Conservation (phyloP, 345 rosid genomes). For the Hibiscus tridactylites region DNA sequence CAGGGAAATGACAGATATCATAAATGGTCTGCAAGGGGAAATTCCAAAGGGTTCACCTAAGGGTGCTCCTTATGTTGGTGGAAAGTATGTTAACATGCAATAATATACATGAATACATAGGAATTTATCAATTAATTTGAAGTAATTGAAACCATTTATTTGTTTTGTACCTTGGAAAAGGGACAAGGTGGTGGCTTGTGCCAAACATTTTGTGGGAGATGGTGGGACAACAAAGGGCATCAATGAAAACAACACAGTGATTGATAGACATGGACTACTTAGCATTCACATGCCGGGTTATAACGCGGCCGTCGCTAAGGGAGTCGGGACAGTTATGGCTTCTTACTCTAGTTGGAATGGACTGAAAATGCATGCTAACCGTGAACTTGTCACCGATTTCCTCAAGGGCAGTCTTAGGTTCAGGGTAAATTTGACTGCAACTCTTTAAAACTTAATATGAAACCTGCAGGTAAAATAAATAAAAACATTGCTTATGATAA, state of each 20-base stretch:
- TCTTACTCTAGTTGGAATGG: constrained; percentile 79
- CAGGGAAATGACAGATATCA: constrained; percentile 49
- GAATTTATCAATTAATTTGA: background rate
- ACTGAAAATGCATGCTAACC: constrained; percentile 61
- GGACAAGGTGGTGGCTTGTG: constrained; percentile 70
- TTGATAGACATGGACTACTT: background rate
- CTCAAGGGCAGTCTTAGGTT: constrained; percentile 53
- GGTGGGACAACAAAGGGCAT: constrained; percentile 70
- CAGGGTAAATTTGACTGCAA: constrained; percentile 36
- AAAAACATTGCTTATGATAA: background rate
- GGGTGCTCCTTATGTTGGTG: constrained; percentile 40
- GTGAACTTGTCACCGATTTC: constrained; percentile 36
- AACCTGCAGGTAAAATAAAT: background rate
- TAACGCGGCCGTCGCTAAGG: constrained; percentile 36
- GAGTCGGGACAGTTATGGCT: constrained; percentile 67
- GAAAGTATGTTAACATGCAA: constrained; percentile 35
- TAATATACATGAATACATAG: background rate
- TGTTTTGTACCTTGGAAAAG: constrained; percentile 16
- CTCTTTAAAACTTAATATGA: background rate
- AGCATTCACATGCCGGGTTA: constrained; percentile 71
- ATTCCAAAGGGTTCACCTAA: background rate
- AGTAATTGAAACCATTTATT: background rate
- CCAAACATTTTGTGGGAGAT: constrained; percentile 83
- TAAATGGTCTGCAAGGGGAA: constrained; percentile 66
- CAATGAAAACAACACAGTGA: constrained; percentile 45